Base-by-base conservation (phyloP, 805 yeast species). In the Zygotorulaspora sp. region DNA sequence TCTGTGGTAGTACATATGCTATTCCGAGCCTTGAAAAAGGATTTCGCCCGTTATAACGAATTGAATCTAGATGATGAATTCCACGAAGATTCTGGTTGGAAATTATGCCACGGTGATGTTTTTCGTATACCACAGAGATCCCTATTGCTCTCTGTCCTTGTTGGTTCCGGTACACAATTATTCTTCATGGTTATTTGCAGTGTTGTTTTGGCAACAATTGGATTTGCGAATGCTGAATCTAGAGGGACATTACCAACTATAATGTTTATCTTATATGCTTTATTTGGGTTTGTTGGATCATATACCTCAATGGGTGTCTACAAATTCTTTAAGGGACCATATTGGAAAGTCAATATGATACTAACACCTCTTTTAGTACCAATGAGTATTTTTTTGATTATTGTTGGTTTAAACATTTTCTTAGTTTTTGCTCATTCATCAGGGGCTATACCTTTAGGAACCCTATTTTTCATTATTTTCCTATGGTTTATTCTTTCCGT, bases 71-170 rank as follows among this genome's bases (percentile, higher is more conserved):
- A 84, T 57, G 87, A 81, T 52, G 95, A 84, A 41, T 76, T 87
- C 36, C 80, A 86, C 45, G 96, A 88, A 55, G 97, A 92, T 61
- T 75, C 88, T 57, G 98, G 98, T 26, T 92, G 98, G 98, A 92
- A 92, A 61, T 72, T 92, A 47, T 81, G 88, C 26, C 94, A 89
- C 53, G 97, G 97, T 45, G 97, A 90, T 61, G 88, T 90, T 20
- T 90, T 90, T 68, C 77, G 97, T 62, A 66, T 89, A 6, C 97
- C 97, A 29, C 59, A 69, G 35, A 67, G 74, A 48, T 71, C 83
- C 38, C 72, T 88, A 74, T 41, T 84, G 5, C 71, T 88, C 43
- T 83, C 96, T 2, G 78, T 88, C 6, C 62, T 89, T 15, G 75
- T 88, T 33, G 98, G 98, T 31, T 79, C 92, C 36, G 98, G 98